Conservation (phyloP, 768 basidiomycete species). For the Kwoniella dendrophila region DNA sequence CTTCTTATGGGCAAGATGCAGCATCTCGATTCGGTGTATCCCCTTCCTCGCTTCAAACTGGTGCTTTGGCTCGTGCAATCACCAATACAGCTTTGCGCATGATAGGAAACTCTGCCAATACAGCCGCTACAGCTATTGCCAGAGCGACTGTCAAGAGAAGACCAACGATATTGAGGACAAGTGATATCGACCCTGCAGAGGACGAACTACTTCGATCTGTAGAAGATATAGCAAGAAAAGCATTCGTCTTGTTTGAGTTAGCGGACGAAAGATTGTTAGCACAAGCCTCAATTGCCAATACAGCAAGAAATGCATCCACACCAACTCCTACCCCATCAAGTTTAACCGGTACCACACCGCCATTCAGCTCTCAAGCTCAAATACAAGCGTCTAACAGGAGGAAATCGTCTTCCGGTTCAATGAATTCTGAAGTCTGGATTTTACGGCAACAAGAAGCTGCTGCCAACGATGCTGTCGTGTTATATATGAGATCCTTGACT, state of each 20-base stretch:
- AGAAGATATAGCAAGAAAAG: slow-evolving; percentile 94
- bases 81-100: slow-evolving; percentile 56
- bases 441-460: slow-evolving; percentile 42
- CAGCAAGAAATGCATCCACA: slow-evolving; percentile 9
- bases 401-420: slow-evolving; percentile 49
- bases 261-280: slow-evolving; percentile 75
- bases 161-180: slow-evolving; percentile 38
- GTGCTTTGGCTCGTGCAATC: slow-evolving; percentile 56
- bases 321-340: slow-evolving; percentile 9
- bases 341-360: slow-evolving; percentile 25
- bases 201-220: slow-evolving; percentile 76
- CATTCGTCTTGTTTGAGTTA: slow-evolving; percentile 87
- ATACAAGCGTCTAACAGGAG: slow-evolving; percentile 27
- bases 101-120: slow-evolving; percentile 52
- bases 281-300: slow-evolving; percentile 31
- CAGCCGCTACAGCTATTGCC: slow-evolving; percentile 43
- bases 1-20: slow-evolving; percentile 39
- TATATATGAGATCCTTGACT: slow-evolving; percentile 63
- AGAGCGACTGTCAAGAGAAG: slow-evolving; percentile 35
- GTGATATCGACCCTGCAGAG: slow-evolving; percentile 59
- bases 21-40: slow-evolving; percentile 46
- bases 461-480: slow-evolving; percentile 52
- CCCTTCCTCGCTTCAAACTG: slow-evolving; percentile 49
- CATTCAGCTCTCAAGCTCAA: slow-evolving; percentile 21
- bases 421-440: slow-evolving; percentile 40